A percentile compares a stretch with the other conserved stretches of the same genome.
Conservation (phyloP, 164 flowering plant genomes). For the Umbilicus rupestris region DNA sequence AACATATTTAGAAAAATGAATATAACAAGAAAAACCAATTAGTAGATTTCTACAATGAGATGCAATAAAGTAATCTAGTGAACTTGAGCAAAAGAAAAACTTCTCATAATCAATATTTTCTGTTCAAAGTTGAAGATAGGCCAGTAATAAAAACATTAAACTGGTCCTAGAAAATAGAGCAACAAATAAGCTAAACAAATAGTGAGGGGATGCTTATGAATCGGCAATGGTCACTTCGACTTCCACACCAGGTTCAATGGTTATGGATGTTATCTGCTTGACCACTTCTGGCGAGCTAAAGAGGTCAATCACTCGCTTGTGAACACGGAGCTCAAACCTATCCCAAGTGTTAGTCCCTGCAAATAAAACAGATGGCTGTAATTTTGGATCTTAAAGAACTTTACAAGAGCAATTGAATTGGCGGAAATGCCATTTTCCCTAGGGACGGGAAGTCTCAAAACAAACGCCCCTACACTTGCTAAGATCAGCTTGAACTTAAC, state of each 20-base stretch:
- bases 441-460: no score
- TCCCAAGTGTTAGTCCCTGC: conserved; percentile 92
- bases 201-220: conserved; percentile 18
- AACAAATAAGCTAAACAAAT: not conserved
- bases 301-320: conserved; percentile 85
- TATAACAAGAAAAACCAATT: no score
- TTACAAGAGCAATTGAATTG: not conserved
- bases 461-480: no score
- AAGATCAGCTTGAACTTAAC: no score
- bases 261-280: conserved; percentile 82
- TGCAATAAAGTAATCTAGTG: no score
- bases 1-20: no score
- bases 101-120: not conserved
- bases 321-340: conserved; percentile 82
- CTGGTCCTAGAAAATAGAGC: not conserved
- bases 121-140: not conserved
- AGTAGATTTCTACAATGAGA: no score
- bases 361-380: not conserved
- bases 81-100: not conserved
- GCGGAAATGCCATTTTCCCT: no score
- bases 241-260: conserved; percentile 90
- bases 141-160: not conserved
- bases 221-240: conserved; percentile 91
- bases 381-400: not conserved
- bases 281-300: conserved; percentile 84